Conservation (phyloP, 2,329 filamentous ascomycete genomes). For the Penicillium paneum region DNA sequence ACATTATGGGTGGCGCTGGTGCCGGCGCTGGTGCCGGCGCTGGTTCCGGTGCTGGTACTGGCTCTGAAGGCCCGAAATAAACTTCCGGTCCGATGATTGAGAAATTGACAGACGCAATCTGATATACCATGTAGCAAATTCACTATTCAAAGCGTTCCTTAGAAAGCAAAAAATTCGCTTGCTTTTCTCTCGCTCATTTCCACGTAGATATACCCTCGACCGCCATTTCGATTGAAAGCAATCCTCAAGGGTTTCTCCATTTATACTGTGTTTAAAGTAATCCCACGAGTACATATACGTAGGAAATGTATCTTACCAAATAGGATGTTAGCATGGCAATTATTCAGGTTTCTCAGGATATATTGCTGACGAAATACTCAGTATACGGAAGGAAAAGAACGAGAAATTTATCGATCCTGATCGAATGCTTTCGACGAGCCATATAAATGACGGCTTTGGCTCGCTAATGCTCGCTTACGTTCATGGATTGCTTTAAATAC, state of each 20-base stretch:
- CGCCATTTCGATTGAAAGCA: neutral
- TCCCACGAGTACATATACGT: neutral
- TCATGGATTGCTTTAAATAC: too few relatives aligned
- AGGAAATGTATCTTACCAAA: neutral
- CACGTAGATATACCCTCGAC: neutral
- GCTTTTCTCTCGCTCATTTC: neutral
- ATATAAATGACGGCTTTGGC: too few relatives aligned
- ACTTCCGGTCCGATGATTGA: slow-evolving; percentile 10
- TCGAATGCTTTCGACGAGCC: too few relatives aligned
- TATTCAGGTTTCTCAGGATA: too few relatives aligned
- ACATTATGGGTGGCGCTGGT: slow-evolving; percentile 61
- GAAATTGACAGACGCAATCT: slow-evolving; percentile 19
- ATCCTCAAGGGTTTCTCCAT: neutral
- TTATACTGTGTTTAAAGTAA: neutral
- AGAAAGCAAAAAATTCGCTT: slow-evolving; percentile 12
- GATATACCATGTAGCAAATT: slow-evolving; percentile 19
- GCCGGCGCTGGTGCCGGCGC: neutral
- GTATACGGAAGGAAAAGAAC: too few relatives aligned
- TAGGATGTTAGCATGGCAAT: neutral
- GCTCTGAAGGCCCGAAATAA: slow-evolving; percentile 22
- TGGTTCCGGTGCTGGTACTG: neutral
- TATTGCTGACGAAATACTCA: too few relatives aligned
- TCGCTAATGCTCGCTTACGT: too few relatives aligned
- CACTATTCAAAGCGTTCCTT: slow-evolving; percentile 19
- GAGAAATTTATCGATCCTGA: too few relatives aligned